Evolutionary conservation across 169 alveolate genomes (phyloP), one percentile per base, ranked within the genome.

Genomic region (Eimeria sp.): DNA sequence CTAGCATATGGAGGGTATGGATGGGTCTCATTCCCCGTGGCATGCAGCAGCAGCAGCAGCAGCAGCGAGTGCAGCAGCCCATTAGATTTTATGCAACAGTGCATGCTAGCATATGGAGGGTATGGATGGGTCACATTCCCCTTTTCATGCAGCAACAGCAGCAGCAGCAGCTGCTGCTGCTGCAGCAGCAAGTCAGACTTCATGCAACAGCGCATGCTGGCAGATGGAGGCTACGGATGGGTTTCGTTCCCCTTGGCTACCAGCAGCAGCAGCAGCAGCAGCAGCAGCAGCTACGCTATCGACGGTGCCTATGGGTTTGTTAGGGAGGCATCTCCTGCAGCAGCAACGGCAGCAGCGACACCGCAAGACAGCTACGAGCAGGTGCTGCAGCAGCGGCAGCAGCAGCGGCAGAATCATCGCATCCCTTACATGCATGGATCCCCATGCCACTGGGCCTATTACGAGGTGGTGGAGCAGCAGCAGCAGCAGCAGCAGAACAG

Each of bases 371-470:
- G 10, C 20, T 14, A 54, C 20, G 20, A 54, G 61, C 61, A n/a
- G 80, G 47, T 9, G 80, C 89, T 18, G 72, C 70, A 82, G 73
- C 90, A 82, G 90, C 73, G 54, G 18, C 72, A 82, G 67, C 90
- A 51, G 54, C 67, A 51, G 72, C 73, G 20, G 67, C 90, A 49
- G 90, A 22, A 30, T 40, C 43, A 54, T 25, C 90, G 73, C 90
- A 82, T n/a, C 57, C 73, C 90, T 25, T 40, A 82, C 73, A 25
- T 49, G 73, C 90, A 82, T 25, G 90, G 90, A 9, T 43, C 90
- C 27, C 90, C 90, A 63, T 78, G 88, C 63, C 63, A 47, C 65
- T 78, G 88, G 88, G 88, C 30, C 63, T 78, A 40, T 47, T 78
- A 47, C 34, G 88, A 78, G 43, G 88, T 78, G 40, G 88, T 43